phyloP scores from a whole-genome alignment of 2,329 filamentous ascomycete species.

The Fusarium sp. region DNA sequence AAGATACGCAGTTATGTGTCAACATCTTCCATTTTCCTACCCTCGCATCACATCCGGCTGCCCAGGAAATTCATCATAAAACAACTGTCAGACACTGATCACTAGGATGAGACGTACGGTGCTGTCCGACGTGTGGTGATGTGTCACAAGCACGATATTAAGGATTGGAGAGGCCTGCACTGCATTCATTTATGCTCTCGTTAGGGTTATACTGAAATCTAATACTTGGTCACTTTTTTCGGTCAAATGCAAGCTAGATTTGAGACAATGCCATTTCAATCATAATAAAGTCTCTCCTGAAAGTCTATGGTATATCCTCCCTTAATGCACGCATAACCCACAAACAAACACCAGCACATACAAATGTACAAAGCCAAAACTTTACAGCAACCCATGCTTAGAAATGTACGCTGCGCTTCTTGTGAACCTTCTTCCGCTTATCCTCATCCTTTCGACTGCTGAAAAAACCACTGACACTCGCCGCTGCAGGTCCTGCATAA shows the following conservation, averaged over 20 bases:
- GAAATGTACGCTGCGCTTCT: constrained; percentile 66
- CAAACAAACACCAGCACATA: constrained; percentile 23
- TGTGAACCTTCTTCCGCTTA: constrained; percentile 60
- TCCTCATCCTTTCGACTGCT: constrained; percentile 55
- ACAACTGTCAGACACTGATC: not conserved
- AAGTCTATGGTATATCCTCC: constrained; percentile 48
- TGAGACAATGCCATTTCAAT: constrained; percentile 12
- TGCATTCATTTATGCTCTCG: not conserved
- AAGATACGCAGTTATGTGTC: too few species aligned
- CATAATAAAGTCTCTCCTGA: constrained; percentile 22
- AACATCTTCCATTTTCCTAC: too few species aligned
- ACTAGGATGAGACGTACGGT: not conserved
- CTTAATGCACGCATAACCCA: constrained; percentile 13
- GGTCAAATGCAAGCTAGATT: not conserved
- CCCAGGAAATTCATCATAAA: not conserved
- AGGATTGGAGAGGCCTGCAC: not conserved
- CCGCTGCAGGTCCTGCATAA: constrained; percentile 58
- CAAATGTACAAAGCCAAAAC: not conserved
- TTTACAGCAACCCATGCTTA: constrained; percentile 37
- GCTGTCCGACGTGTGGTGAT: not conserved
- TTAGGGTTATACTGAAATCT: not conserved
- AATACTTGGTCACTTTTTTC: too few species aligned
- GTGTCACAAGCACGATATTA: not conserved
- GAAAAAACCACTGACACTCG: constrained; percentile 64
- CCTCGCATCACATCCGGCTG: too few species aligned